These are phyloP conservation scores for Fusarium pseudoanthophilum DNA, from an alignment of 2,329 filamentous ascomycete species.

Conservation along the genomic window DNA sequence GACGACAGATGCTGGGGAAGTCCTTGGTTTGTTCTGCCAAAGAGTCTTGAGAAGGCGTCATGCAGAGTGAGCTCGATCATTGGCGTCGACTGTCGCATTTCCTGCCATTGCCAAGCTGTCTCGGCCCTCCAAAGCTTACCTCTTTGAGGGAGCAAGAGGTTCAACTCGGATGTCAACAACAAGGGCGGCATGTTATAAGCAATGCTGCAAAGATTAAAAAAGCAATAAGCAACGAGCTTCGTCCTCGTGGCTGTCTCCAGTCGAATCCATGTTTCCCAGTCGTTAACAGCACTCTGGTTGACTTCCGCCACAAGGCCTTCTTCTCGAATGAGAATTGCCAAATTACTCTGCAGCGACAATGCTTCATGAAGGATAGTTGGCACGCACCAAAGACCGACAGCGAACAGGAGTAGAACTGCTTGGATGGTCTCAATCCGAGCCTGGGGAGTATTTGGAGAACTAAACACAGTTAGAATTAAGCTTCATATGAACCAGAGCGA, in stretches of 20 bases:
- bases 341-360: slow-evolving; percentile 66
- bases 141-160: slow-evolving; percentile 64
- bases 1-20: slow-evolving; percentile 65
- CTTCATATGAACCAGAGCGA: background rate
- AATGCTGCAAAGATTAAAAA: slow-evolving; percentile 71
- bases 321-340: slow-evolving; percentile 68
- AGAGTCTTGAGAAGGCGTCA: slow-evolving; percentile 65
- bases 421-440: slow-evolving; percentile 73
- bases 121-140: slow-evolving; percentile 68
- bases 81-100: slow-evolving; percentile 62
- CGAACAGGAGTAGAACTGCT: slow-evolving; percentile 69
- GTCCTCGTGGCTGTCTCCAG: slow-evolving; percentile 67
- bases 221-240: slow-evolving; percentile 69
- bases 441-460: slow-evolving; percentile 68
- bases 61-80: slow-evolving; percentile 65
- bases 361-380: slow-evolving; percentile 70
- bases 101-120: slow-evolving; percentile 69
- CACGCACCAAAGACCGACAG: slow-evolving; percentile 69
- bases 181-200: slow-evolving; percentile 69
- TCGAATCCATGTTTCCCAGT: slow-evolving; percentile 71
- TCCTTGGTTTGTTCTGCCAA: slow-evolving; percentile 62
- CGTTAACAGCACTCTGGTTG: slow-evolving; percentile 56
- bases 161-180: slow-evolving; percentile 68
- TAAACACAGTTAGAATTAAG: slow-evolving; percentile 40
- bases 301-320: slow-evolving; percentile 64